A percentile compares a stretch with the other conserved stretches of the same genome.
Conservation (phyloP, 192 early-diverging fungal genomes). For the Coemansia sp. region DNA sequence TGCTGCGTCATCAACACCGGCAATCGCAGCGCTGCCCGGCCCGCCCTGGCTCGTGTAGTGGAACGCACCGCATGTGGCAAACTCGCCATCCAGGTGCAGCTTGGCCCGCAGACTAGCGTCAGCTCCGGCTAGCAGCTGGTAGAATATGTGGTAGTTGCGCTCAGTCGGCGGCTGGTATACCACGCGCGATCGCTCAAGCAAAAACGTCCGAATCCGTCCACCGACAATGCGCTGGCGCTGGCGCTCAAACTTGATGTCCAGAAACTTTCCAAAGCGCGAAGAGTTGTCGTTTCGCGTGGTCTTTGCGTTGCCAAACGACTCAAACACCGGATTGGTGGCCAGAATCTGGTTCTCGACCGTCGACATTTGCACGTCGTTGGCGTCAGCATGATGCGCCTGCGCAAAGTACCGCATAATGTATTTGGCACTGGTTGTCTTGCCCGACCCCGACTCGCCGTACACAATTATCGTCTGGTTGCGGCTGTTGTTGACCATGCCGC, state of each 20-base stretch:
- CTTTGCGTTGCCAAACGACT: conserved; percentile 87
- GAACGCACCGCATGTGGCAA: conserved; percentile 61
- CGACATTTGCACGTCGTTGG: conserved; percentile 38
- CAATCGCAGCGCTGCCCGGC: conserved; percentile 44
- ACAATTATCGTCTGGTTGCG: conserved; percentile 98
- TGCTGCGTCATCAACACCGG: conserved; percentile 59
- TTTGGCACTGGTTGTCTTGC: conserved; percentile 95
- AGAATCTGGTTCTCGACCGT: conserved; percentile 62
- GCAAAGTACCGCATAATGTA: conserved; percentile 99
- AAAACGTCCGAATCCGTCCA: conserved; percentile 78
- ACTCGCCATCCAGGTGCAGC: conserved; percentile 64
- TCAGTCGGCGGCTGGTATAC: conserved; percentile 63
- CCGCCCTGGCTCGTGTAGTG: conserved; percentile 54
- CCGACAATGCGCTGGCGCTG: conserved; percentile 81
- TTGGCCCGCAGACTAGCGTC: conserved; percentile 68
- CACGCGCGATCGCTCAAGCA: conserved; percentile 88
- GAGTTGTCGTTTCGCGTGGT: conserved; percentile 76
- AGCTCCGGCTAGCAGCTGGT: conserved; percentile 87
- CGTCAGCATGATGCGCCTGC: conserved; percentile 69
- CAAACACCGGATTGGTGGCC: conserved; percentile 74
- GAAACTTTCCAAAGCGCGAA: conserved; percentile 84
- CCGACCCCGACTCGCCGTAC: conserved; percentile 94
- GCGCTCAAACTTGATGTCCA: conserved; percentile 83
- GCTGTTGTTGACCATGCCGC: conserved; percentile 86
- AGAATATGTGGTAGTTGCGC: conserved; percentile 95